Evolutionary conservation across 768 basidiomycete species (phyloP), one percentile per base, ranked within the genome.

Genomic region (Amylocystis lapponica): DNA sequence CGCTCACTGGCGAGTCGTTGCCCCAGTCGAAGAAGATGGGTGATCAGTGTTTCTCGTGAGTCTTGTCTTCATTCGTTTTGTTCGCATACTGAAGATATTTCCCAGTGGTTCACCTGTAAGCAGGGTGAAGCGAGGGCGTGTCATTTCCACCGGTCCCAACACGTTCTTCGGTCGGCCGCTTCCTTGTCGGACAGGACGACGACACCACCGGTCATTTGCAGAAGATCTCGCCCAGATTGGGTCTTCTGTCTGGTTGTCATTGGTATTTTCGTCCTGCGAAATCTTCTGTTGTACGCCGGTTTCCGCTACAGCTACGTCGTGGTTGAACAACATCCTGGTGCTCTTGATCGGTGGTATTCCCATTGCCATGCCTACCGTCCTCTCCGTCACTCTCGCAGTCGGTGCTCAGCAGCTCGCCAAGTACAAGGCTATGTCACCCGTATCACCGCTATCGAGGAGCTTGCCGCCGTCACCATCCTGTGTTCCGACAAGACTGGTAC

Each of bases 361-460:
- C 59, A 98, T 97, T 68, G 95, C 95, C 63, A 98, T 98, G 95
- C 95, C 95, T 54, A 98, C 95, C 48, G 94, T 97, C 52, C 69
- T 98, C 48, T 96, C 93, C 44, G 95, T 97, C 70, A 97, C 95
- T 17, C 90, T 97, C 61, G 95, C 95, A 41, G 94, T 98, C 62
- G 95, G 95, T 69, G 95, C 95, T 30, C 93, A 96, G 69, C 95
- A 98, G 63, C 83, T 98, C 53, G 94, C 95, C 58, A 94, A 94
- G 75, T 90, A 97, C 79, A 96, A 98, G 78, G 95, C 95, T 52
- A 97, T 96, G 95, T 98, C 66, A 98, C 95, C 42, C 94, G 94
- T 75, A 98, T 98, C 71, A 98, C 95, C 17, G 95, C 95, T 52
- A 98, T 98, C 46, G 95, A 98, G 66, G 94, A 97, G 66, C 75